Evolutionary conservation across 2,329 filamentous ascomycete genomes (phyloP).

Genomic region (Cladophialophora chaetospira): DNA sequence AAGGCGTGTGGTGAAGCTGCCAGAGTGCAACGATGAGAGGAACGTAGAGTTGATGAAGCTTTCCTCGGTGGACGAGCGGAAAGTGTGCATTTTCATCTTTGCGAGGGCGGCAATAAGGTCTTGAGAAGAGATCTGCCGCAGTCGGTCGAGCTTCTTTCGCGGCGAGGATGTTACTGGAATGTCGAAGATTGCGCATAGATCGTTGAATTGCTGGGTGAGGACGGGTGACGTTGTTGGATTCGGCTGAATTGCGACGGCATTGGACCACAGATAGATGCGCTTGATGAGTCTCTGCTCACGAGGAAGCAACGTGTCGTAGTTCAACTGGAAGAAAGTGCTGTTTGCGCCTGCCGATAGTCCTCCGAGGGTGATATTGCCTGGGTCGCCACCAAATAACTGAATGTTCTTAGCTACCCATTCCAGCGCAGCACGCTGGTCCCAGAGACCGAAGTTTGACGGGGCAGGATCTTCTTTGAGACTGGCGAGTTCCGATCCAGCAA

Average conservation of each 20-base stretch:
- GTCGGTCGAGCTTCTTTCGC: conserved; percentile 37
- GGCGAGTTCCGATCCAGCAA: conserved; percentile 45
- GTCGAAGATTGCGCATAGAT: conserved; percentile 42
- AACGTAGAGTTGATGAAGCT: conserved; percentile 45
- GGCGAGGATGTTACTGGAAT: conserved; percentile 34
- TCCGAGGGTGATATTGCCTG: conserved; percentile 48
- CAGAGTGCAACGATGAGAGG: conserved; percentile 42
- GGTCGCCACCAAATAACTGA: conserved; percentile 49
- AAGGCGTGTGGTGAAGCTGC: conserved; percentile 44
- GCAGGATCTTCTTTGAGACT: conserved; percentile 37
- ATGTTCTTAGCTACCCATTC: conserved; percentile 57
- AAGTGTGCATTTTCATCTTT: conserved; percentile 50
- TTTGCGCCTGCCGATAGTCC: conserved; percentile 51
- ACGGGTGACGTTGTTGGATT: conserved; percentile 40
- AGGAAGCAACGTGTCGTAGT: conserved; percentile 40
- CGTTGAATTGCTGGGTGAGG: conserved; percentile 47
- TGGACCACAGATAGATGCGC: conserved; percentile 49
- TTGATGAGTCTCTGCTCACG: conserved; percentile 36
- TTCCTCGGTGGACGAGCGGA: conserved; percentile 49
- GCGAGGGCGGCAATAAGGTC: conserved; percentile 42
- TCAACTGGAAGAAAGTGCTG: conserved; percentile 46
- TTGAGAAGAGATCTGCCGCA: conserved; percentile 38
- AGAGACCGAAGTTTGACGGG: conserved; percentile 47
- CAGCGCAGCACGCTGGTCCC: conserved; percentile 54
- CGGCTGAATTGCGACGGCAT: conserved; percentile 50